phyloP scores from a whole-genome alignment of 768 basidiomycete species.

The Coprinopsis marcescibilis region DNA sequence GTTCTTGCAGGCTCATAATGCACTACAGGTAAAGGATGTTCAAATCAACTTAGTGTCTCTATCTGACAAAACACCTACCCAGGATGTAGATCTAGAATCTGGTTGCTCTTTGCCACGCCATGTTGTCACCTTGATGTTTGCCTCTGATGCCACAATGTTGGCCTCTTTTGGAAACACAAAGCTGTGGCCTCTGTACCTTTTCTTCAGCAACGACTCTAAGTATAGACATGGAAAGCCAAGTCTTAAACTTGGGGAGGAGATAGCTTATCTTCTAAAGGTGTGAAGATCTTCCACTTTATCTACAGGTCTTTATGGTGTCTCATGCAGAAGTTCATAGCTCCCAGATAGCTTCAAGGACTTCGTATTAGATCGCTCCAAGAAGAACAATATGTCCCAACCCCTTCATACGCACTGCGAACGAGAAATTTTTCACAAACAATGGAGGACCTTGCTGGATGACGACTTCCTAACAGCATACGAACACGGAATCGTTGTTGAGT shows the following conservation, averaged over 20 bases:
- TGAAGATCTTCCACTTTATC: not conserved
- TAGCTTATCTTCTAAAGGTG: conserved; percentile 1
- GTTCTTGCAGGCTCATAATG: conserved; percentile 14
- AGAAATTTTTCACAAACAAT: conserved; percentile 8
- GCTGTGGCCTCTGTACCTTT: conserved; percentile 1
- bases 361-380: not conserved
- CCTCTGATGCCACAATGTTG: not conserved
- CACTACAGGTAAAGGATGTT: not conserved
- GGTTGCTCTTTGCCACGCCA: conserved; percentile 13
- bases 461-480: conserved; percentile 5
- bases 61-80: no score
- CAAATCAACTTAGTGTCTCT: not conserved
- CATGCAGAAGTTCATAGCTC: not conserved
- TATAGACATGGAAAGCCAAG: not conserved
- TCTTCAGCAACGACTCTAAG: conserved; percentile 4
- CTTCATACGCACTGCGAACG: conserved; percentile 6
- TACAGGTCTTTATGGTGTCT: no score
- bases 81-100: not conserved
- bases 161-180: not conserved
- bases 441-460: conserved; percentile 4
- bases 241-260: not conserved
- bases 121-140: conserved; percentile 12
- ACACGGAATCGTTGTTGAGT: conserved; percentile 9
- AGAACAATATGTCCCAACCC: not conserved
- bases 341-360: conserved; percentile 10